Base-by-base conservation (phyloP, 2,329 filamentous ascomycete genomes). In the Teratosphaeria destructans region DNA sequence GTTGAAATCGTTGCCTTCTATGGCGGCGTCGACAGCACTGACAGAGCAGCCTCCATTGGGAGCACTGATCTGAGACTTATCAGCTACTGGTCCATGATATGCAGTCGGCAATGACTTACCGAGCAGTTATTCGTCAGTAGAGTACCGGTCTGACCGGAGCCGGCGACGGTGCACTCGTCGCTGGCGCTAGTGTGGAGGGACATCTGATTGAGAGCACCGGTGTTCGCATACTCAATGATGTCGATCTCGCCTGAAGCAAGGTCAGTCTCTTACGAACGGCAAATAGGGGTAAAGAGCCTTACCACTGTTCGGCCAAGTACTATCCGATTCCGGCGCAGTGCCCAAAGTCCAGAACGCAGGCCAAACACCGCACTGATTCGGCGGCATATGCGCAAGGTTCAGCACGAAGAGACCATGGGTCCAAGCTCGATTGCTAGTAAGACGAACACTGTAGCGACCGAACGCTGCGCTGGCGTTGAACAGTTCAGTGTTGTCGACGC, bases 71-170 rank as follows among this genome's bases (percentile, higher is more conserved):
- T 71, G 52, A 39, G 6, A n/a, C 12, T 32, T 52, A 39, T 57
- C 56, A 57, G 56, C 47, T 14, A 3, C 47, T 34, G 14, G 10
- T 34, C 49, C 14, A 37, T 23, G 14, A 12, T 26, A 7, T n/a
- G 27, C 12, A 19, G 11, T 16, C n/a, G n/a, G 1, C 6, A 7
- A n/a, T 16, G 19, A 43, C 76, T 68, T 62, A 80, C 74, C 59
- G 81, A 75, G 67, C 82, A 84, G 58, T 81, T 76, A 1, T 72
- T 72, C 0, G 77, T 78, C n/a, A 76, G 73, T 12, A 81, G 68
- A 4, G 68, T 72, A 5, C 83, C 82, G 3, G 76, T 75, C 54
- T 67, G 59, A 64, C 70, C 67, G 27, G 66, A 58, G n/a, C 68
- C 68, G 11, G 67, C 61, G 76, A 75, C 52, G 12, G 68, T 65